Evolutionary conservation across 176 grass and related monocot genomes (phyloP).

Genomic region (Triticum aestivum): IWGSC_CS_RefSeq_v2.1 NC_057794.1:109296161-109296660

Average conservation of each 20-base stretch:
- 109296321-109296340: slow-evolving; percentile 14
- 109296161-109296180: slow-evolving; percentile 2
- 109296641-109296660: background rate
- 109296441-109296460: slow-evolving; percentile 89
- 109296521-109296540: slow-evolving; percentile 48
- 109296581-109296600: background rate
- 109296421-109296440: slow-evolving; percentile 27
- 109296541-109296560: slow-evolving; percentile 52
- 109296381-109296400: background rate
- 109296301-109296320: background rate
- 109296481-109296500: slow-evolving; percentile 60
- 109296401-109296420: slow-evolving; percentile 20
- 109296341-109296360: slow-evolving; percentile 16
- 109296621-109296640: background rate
- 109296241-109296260: background rate
- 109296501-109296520: slow-evolving; percentile 32
- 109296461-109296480: slow-evolving; percentile 65
- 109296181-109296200: slow-evolving; percentile 14
- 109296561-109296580: slow-evolving; percentile 58
- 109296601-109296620: background rate
- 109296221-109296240: slow-evolving; percentile 8
- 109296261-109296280: slow-evolving; percentile 8
- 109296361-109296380: slow-evolving; percentile 1
- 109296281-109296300: background rate
- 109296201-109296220: background rate